These are phyloP conservation scores for Puccinia hordei DNA, from an alignment of 1,284 basidiomycete species.

Conservation along the genomic window DNA sequence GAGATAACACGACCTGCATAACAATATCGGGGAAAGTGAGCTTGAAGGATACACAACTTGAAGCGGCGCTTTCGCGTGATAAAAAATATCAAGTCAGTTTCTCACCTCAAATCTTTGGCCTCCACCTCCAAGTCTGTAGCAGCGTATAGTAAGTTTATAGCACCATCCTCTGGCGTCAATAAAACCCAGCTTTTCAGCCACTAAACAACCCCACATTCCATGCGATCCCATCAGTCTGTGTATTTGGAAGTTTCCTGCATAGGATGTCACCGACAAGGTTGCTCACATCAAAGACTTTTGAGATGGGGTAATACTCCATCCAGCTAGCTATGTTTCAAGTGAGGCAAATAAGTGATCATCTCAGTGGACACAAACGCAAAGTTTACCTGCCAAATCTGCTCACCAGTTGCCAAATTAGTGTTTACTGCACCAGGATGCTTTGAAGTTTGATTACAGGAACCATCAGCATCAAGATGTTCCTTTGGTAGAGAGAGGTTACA, in stretches of 20 bases:
- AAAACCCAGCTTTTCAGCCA: conserved; percentile 21
- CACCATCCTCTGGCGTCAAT: conserved; percentile 28
- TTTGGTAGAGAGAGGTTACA: background rate
- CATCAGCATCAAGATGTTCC: background rate
- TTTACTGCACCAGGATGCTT: conserved; percentile 46
- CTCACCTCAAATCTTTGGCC: conserved; percentile 31
- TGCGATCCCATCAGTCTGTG: background rate
- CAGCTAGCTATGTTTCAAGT: background rate
- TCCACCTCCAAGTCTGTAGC: conserved; percentile 33
- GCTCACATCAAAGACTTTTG: conserved; percentile 7
- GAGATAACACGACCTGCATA: conserved; percentile 21
- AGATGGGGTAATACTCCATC: background rate
- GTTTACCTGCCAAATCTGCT: background rate
- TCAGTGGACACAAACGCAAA: background rate
- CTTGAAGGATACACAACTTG: background rate
- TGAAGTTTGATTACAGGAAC: background rate
- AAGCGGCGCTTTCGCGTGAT: too few relatives aligned
- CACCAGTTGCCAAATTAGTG: conserved; percentile 18
- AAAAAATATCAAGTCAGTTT: background rate
- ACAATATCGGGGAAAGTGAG: background rate
- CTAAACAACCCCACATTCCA: background rate
- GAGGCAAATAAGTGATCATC: background rate
- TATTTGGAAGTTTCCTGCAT: background rate
- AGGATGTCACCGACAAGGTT: background rate
- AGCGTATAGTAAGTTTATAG: conserved; percentile 34